These are phyloP conservation scores for Mucor ambiguus DNA, from an alignment of 371 early-diverging fungal species.

Conservation along the genomic window DNA sequence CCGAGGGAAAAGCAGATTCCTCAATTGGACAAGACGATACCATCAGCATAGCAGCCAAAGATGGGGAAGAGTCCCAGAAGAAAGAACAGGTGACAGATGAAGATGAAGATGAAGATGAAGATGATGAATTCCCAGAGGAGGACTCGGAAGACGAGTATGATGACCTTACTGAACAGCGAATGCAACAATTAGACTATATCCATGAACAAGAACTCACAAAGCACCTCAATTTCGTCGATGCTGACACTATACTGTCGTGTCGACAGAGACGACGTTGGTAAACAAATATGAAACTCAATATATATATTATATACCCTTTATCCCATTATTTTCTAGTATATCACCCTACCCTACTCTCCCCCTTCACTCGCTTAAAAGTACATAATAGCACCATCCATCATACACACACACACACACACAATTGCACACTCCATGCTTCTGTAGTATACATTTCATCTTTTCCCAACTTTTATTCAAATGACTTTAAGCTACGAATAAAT, in stretches of 20 bases:
- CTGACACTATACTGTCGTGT: background rate
- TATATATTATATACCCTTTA: background rate
- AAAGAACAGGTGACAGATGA: too few relatives aligned
- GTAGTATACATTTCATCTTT: background rate
- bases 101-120: background rate
- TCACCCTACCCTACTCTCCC: background rate
- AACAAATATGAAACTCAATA: background rate
- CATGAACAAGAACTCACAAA: background rate
- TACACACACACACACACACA: background rate
- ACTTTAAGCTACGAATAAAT: constrained; percentile 67
- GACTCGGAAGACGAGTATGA: background rate
- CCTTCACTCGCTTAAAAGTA: background rate
- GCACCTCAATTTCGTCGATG: background rate
- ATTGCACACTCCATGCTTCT: background rate
- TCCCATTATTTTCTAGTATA: background rate
- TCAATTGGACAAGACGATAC: background rate
- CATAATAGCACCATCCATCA: background rate
- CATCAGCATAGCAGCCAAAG: too few relatives aligned
- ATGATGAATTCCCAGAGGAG: background rate
- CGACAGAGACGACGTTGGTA: background rate
- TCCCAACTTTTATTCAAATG: constrained; percentile 53
- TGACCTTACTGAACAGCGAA: background rate
- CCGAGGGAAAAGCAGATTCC: background rate
- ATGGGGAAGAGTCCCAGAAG: too few relatives aligned
- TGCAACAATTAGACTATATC: background rate